Base-by-base conservation (phyloP, 129 eudicot species). In the Cynara cardunculus region DNA sequence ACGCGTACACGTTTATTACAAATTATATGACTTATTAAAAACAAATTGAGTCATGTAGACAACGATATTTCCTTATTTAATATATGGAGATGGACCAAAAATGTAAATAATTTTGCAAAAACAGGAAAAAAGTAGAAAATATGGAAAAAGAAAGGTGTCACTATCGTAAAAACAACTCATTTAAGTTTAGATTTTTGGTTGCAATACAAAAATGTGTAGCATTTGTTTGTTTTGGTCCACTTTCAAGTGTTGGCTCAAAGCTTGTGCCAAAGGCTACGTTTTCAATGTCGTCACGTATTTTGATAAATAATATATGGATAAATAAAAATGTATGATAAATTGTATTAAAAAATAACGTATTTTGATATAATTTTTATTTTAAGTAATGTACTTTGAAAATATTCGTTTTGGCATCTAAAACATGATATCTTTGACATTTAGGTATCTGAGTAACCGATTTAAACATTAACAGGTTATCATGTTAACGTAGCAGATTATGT, bases 1-100 rank as follows among this genome's bases (percentile, higher is more conserved):
- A 75, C 35, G 71, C 85, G 81, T 82, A 69, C 24, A 75, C 85
- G 85, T 68, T 75, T 25, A 82, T 67, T 19, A 16, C 6, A 53
- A 31, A 74, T 8, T 12, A 10, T 74, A 32, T 81, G 62, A 41
- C 53, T 65, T 81, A 67, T 74, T 67, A 75, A 74, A 82, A 74
- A n/a, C 27, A 82, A 74, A 74, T n/a, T 28, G 80, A 77, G 80
- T 67, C 65, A 32, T 32, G 3, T 34, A 25, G 81, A 75, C 77
- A 76, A 75, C 10, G 81, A 76, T 75, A 69, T 70, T 22, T 70
- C 71, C 72, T 32, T 26, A 19, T 70, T 71, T 44, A 79, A 72
- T 64, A 64, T 64, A 64, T 64, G 10, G 1, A n/a, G 11, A 61
- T 68, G 64, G 69, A 68, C 44, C 76, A 75, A 75, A 82, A 69